Evolutionary conservation across 768 basidiomycete genomes (phyloP).

Genomic region (Russula abietina): DNA sequence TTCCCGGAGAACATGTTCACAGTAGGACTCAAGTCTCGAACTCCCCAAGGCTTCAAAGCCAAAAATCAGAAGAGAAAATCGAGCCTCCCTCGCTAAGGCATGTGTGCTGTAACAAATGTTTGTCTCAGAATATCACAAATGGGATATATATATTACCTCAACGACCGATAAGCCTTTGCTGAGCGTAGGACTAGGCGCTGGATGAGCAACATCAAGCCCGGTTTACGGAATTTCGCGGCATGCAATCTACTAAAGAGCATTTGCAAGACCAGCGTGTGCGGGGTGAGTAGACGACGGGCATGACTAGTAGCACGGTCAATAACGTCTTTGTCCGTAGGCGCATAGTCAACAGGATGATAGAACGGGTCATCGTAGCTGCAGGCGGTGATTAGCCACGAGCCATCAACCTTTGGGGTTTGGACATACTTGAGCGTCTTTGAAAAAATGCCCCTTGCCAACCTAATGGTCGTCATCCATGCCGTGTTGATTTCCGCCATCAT

Average conservation of each 20-base stretch:
- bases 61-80: conserved; percentile 87
- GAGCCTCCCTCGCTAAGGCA: conserved; percentile 81
- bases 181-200: conserved; percentile 83
- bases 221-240: conserved; percentile 83
- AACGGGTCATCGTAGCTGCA: conserved; percentile 84
- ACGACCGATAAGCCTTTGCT: conserved; percentile 53
- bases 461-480: conserved; percentile 82
- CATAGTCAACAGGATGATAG: conserved; percentile 76
- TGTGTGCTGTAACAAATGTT: conserved; percentile 58
- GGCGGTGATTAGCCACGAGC: conserved; percentile 13
- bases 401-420: neutral
- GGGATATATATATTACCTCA: conserved; percentile 53
- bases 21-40: conserved; percentile 75
- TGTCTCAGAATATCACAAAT: neutral
- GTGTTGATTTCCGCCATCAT: conserved; percentile 81
- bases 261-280: conserved; percentile 79
- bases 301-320: conserved; percentile 67
- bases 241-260: conserved; percentile 90
- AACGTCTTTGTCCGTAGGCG: conserved; percentile 79
- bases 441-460: conserved; percentile 75
- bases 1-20: conserved; percentile 71
- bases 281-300: conserved; percentile 70
- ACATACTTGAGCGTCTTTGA: conserved; percentile 72
- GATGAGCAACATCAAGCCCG: conserved; percentile 78
- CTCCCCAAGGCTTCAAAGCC: conserved; percentile 90